Percentiles rank a stretch among this genome's conserved stretches.
These are phyloP conservation scores for Stagonosporopsis vannaccii DNA, from an alignment of 2,329 filamentous ascomycete species.

Conservation along the genomic window DNA sequence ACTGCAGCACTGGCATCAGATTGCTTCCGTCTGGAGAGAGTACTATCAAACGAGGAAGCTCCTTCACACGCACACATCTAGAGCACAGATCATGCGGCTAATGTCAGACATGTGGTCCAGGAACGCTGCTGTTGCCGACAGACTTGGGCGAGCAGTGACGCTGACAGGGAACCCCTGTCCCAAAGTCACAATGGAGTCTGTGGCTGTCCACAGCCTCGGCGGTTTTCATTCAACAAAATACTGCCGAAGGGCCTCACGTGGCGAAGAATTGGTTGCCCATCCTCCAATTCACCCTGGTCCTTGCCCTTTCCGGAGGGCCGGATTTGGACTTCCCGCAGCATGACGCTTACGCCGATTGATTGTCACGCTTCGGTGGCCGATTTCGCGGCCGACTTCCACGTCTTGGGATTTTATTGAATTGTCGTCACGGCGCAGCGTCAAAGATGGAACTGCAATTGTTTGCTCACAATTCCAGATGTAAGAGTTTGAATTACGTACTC, in stretches of 20 bases:
- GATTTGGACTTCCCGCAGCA: constrained; percentile 21
- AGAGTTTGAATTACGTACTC: constrained; percentile 12
- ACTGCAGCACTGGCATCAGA: background rate
- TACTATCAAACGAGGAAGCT: background rate
- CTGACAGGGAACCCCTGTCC: constrained; percentile 39
- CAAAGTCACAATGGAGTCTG: constrained; percentile 25
- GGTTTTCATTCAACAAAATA: constrained; percentile 20
- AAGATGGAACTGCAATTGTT: constrained; percentile 16
- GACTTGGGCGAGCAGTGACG: constrained; percentile 35
- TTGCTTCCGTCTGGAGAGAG: background rate
- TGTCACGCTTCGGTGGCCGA: constrained; percentile 18
- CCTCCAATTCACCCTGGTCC: constrained; percentile 22
- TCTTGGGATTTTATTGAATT: constrained; percentile 15
- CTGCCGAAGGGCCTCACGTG: constrained; percentile 44
- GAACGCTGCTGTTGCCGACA: constrained; percentile 31
- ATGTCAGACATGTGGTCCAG: constrained; percentile 27
- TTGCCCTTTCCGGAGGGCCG: constrained; percentile 25
- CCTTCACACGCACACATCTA: constrained; percentile 11
- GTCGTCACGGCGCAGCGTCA: constrained; percentile 18
- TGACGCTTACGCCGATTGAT: constrained; percentile 12
- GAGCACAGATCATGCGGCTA: constrained; percentile 26
- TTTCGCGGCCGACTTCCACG: constrained; percentile 22
- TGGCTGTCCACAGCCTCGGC: constrained; percentile 40
- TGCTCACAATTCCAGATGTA: constrained; percentile 1
- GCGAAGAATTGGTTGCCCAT: constrained; percentile 22